Evolutionary conservation across 805 yeast genomes (phyloP).

Genomic region (Allodekkera sacchari): DNA sequence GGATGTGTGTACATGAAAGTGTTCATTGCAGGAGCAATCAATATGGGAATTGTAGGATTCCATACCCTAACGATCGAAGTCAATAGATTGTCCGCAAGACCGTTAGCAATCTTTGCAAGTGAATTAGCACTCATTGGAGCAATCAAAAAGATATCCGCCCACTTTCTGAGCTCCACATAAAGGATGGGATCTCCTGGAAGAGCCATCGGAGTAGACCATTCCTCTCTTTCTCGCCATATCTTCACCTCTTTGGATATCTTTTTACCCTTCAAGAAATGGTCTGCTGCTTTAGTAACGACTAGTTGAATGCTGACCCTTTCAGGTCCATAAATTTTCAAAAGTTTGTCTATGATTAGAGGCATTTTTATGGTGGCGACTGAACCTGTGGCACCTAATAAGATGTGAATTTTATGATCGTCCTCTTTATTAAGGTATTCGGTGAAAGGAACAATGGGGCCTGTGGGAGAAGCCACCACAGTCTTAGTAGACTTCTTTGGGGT

Average conservation of each 20-base stretch:
- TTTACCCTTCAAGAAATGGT: constrained; percentile 58
- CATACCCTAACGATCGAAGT: constrained; percentile 91
- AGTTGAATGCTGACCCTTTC: constrained; percentile 74
- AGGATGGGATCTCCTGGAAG: constrained; percentile 94
- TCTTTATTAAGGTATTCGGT: constrained; percentile 61
- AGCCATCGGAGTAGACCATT: constrained; percentile 53
- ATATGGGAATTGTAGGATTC: constrained; percentile 85
- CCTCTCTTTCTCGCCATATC: constrained; percentile 91
- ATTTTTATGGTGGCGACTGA: constrained; percentile 95
- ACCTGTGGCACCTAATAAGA: constrained; percentile 88
- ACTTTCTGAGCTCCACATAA: constrained; percentile 88
- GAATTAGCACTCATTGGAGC: constrained; percentile 97
- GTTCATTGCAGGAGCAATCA: constrained; percentile 94
- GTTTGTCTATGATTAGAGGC: constrained; percentile 79
- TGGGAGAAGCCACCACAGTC: constrained; percentile 46
- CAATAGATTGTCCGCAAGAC: constrained; percentile 84
- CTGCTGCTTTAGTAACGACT: constrained; percentile 79
- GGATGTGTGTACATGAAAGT: constrained; percentile 86
- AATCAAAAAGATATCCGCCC: constrained; percentile 91
- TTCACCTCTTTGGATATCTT: constrained; percentile 59
- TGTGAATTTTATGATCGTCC: constrained; percentile 82
- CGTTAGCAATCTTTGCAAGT: constrained; percentile 78
- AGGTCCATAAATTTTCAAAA: constrained; percentile 70
- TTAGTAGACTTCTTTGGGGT: constrained; percentile 28
- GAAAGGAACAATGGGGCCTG: constrained; percentile 65